These are phyloP conservation scores for Peniophora sp. DNA, from an alignment of 1,284 basidiomycete species.

Conservation along the genomic window DNA sequence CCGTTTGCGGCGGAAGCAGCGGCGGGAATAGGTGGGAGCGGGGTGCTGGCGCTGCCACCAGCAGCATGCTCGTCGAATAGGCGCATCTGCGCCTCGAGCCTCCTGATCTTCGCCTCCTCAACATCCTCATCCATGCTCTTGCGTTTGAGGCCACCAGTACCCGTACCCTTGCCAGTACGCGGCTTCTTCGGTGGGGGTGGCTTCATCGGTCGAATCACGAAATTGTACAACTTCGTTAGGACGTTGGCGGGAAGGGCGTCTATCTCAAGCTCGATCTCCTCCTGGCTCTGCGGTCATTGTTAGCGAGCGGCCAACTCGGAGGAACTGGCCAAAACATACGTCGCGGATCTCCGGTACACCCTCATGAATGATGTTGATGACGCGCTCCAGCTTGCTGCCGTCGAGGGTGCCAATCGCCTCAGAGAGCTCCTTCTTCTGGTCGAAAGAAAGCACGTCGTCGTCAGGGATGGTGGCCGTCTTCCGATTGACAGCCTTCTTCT, in stretches of 20 bases:
- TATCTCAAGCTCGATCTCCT: slow-evolving; percentile 96
- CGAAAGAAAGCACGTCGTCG: slow-evolving; percentile 74
- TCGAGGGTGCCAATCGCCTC: slow-evolving; percentile 83
- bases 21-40: slow-evolving; percentile 20
- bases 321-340: slow-evolving; percentile 42
- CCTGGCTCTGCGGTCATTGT: slow-evolving; percentile 58
- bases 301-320: slow-evolving; percentile 4
- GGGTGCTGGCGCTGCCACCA: slow-evolving; percentile 15
- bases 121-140: slow-evolving; percentile 90
- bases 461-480: slow-evolving; percentile 36
- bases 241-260: slow-evolving; percentile 80
- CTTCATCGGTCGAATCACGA: slow-evolving; percentile 73
- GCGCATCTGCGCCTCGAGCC: slow-evolving; percentile 75
- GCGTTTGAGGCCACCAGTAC: slow-evolving; percentile 80
- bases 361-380: slow-evolving; percentile 89
- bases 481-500: slow-evolving; percentile 41
- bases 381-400: slow-evolving; percentile 70
- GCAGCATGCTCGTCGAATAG: slow-evolving; percentile 51
- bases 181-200: slow-evolving; percentile 53
- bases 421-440: slow-evolving; percentile 94
- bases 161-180: slow-evolving; percentile 66
- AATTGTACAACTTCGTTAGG: slow-evolving; percentile 88
- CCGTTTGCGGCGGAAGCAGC: slow-evolving; percentile 50
- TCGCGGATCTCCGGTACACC: slow-evolving; percentile 83
- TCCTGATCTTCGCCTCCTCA: slow-evolving; percentile 83